Percentiles rank a stretch among this genome's conserved stretches.
Evolutionary conservation across 2,329 filamentous ascomycete genomes (phyloP).

Genomic region (Trichoderma atrobrunneum): DNA sequence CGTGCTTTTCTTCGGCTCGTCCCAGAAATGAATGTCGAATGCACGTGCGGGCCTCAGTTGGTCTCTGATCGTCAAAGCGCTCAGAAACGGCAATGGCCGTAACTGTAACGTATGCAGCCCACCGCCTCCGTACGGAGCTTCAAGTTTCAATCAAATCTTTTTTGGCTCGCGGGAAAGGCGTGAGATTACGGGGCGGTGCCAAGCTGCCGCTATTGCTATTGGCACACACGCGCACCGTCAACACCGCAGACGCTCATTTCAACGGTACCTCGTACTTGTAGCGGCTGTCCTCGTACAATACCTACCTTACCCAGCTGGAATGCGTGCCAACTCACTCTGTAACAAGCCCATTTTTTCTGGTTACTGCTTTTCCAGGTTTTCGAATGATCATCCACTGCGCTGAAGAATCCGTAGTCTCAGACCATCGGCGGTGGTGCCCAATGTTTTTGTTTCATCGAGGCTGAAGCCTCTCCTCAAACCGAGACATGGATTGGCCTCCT

Average conservation of each 20-base stretch:
- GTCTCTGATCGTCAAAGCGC: not conserved
- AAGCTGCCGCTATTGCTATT: slow-evolving; percentile 16
- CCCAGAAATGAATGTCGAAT: not conserved
- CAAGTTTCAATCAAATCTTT: not conserved
- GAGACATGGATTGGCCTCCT: slow-evolving; percentile 16
- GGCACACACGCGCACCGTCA: not conserved
- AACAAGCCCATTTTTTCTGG: not conserved
- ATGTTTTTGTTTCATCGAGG: slow-evolving; percentile 5
- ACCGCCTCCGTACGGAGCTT: not conserved
- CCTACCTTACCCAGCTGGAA: not conserved
- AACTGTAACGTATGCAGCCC: not conserved
- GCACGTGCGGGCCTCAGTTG: not conserved
- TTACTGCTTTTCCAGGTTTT: not conserved
- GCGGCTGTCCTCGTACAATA: no score
- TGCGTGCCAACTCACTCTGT: not conserved
- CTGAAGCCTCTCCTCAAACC: not conserved
- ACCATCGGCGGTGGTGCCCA: not conserved
- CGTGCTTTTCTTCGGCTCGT: not conserved
- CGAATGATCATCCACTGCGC: not conserved
- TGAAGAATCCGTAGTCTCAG: not conserved
- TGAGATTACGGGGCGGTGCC: slow-evolving; percentile 10
- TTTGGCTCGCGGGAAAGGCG: not conserved
- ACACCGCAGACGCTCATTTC: slow-evolving; percentile 15
- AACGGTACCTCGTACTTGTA: not conserved
- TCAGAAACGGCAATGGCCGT: slow-evolving; percentile 1